Base-by-base conservation (phyloP, 2,329 filamentous ascomycete species). In the Aspergillus floridensis region DNA sequence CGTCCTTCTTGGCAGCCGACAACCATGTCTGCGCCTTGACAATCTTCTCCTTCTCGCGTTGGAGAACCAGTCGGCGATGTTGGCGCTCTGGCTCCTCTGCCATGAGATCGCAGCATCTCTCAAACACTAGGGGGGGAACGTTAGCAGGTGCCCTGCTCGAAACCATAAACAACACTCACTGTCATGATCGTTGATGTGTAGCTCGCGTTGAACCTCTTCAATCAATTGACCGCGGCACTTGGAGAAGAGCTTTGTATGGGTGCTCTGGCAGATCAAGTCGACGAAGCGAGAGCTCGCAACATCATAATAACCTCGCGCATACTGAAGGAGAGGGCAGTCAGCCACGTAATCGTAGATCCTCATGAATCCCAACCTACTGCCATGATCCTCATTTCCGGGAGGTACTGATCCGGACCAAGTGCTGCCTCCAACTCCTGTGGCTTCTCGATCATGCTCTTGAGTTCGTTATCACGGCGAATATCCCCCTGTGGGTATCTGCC, bases 381-480 rank as follows among this genome's bases (percentile, higher is more conserved):
- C 71, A 79, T 76, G 65, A 78, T 77, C 8, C 73, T 70, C 0
- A 80, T 53, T 53, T 80, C 77, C 10, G 73, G 70, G 0, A 59
- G 32, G 41, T 72, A 79, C 0, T 54, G 56, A 55, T 80, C 77
- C 0, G 70, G 61, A 0, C 70, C 72, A 2, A 78, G 64, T 2
- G 5, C 1, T 7, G 5, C 4, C 38, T 12, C 38, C 16, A 44
- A 16, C 14, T 44, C 38, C 38, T 16, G 72, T 68, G 1, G 58
- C 57, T 5, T 63, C 57, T 0, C 64, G 5, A 5, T 68, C 4
- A 76, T 41, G 22, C 68, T 72, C 26, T 62, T 70, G n/a, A 56
- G 60, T 29, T 70, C 70, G 0, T 44, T 48, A 16, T 66, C 64
- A 5, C 64, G 58, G 5, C 58, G 64, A 2, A 53, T 53, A 21